phyloP scores from a whole-genome alignment of 2,329 filamentous ascomycete species.

The Diplodia mutila region DNA sequence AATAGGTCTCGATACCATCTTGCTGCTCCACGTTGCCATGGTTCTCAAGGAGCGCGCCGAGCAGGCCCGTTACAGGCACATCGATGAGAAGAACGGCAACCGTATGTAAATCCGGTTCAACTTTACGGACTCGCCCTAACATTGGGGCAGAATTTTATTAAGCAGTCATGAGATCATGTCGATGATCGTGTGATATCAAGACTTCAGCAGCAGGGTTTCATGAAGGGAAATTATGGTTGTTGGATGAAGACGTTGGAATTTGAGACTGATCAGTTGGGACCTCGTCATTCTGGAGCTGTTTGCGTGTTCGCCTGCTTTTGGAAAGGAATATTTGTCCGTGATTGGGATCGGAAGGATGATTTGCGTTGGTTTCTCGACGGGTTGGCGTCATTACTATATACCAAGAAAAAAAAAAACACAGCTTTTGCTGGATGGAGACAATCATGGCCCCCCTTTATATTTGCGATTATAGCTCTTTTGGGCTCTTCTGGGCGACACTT shows the following conservation, averaged over 20 bases:
- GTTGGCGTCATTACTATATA: background rate
- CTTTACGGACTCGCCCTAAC: background rate
- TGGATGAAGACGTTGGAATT: background rate
- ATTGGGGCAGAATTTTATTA: background rate
- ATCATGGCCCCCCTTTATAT: background rate
- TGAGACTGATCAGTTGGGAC: background rate
- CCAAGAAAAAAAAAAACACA: background rate
- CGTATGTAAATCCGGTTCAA: background rate
- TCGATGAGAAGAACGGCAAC: constrained; percentile 72
- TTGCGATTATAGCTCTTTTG: background rate
- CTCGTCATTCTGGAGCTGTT: background rate
- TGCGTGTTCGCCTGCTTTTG: background rate
- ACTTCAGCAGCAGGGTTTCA: background rate
- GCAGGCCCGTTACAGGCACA: constrained; percentile 75
- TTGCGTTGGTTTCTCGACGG: background rate
- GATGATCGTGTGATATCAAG: background rate
- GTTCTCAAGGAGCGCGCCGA: constrained; percentile 81
- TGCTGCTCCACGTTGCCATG: constrained; percentile 73
- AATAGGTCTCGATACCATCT: constrained; percentile 56
- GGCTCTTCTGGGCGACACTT: background rate
- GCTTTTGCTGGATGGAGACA: background rate
- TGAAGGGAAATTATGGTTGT: background rate
- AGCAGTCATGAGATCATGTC: background rate
- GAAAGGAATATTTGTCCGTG: background rate
- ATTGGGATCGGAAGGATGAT: background rate